phyloP scores from a whole-genome alignment of 2,329 filamentous ascomycete species.

The Cladorrhinum sp. region DNA sequence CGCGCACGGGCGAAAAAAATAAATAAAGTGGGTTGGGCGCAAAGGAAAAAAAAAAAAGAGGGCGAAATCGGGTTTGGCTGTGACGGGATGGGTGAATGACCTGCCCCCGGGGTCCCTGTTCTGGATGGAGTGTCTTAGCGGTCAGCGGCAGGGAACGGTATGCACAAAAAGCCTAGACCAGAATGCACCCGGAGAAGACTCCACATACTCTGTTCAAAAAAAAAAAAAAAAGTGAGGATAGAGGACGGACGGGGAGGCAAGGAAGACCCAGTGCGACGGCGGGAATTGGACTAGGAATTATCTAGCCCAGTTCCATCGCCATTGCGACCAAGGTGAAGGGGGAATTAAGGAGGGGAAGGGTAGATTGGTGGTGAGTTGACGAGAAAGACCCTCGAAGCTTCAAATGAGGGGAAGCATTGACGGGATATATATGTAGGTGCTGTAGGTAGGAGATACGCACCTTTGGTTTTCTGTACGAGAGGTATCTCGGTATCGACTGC shows the following conservation, averaged over 20 bases:
- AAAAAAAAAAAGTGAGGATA: no score
- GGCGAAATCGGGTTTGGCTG: conserved; percentile 20
- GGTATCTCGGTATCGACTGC: background rate
- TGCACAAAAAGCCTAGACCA: conserved; percentile 21
- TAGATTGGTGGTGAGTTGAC: conserved; percentile 1
- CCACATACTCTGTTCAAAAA: conserved; percentile 13
- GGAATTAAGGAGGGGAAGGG: conserved; percentile 4
- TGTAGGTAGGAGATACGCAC: background rate
- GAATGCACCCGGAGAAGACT: conserved; percentile 16
- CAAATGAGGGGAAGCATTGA: conserved; percentile 3
- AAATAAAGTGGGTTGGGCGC: conserved; percentile 20
- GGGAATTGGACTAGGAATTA: conserved; percentile 16
- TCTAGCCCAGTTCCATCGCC: conserved; percentile 20
- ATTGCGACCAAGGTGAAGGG: conserved; percentile 18
- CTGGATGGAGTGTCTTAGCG: background rate
- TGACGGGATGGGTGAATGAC: conserved; percentile 1
- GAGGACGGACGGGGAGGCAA: no score
- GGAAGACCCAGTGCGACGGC: conserved; percentile 17
- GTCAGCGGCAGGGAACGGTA: conserved; percentile 17
- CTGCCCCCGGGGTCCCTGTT: background rate
- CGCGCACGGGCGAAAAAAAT: conserved; percentile 17
- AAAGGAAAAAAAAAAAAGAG: conserved; percentile 18
- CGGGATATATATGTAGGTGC: conserved; percentile 3
- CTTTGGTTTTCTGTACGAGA: background rate
- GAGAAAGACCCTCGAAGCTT: background rate